Conservation (phyloP, 768 basidiomycete species). For the Arthromyces matolae region DNA sequence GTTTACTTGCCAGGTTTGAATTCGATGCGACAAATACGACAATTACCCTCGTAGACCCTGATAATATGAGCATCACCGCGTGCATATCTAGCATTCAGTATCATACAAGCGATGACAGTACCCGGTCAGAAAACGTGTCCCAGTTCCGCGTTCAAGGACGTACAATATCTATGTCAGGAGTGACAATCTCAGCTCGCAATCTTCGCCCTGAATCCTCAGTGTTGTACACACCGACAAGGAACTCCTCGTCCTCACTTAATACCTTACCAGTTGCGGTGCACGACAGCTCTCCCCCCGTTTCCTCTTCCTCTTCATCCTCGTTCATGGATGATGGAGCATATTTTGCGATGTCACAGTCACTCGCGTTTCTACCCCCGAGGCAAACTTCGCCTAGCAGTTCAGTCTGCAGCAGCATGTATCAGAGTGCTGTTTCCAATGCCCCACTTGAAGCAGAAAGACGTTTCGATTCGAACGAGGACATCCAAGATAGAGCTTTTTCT, state of each 20-base stretch:
- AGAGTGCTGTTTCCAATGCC: conserved; percentile 60
- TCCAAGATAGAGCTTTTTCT: too few relatives aligned
- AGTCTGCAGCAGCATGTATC: conserved; percentile 67
- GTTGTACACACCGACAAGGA: conserved; percentile 17
- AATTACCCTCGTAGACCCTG: conserved; percentile 66
- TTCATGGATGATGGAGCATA: conserved; percentile 65
- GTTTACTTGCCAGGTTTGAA: conserved; percentile 73
- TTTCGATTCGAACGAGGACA: too few relatives aligned
- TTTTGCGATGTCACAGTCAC: conserved; percentile 72
- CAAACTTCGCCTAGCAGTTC: conserved; percentile 44
- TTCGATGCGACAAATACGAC: conserved; percentile 68
- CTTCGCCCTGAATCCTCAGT: conserved; percentile 26
- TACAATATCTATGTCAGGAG: conserved; percentile 52
- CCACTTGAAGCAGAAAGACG: conserved; percentile 4
- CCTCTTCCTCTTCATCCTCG: conserved; percentile 52
- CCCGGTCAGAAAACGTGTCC: too few relatives aligned
- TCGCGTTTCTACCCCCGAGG: conserved; percentile 55
- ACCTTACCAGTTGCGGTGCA: background rate
- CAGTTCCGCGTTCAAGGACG: conserved; percentile 33
- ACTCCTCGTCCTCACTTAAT: conserved; percentile 17
- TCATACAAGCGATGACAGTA: conserved; percentile 36
- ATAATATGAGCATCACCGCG: conserved; percentile 57
- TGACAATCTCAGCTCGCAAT: conserved; percentile 50
- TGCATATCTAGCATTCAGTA: conserved; percentile 57
- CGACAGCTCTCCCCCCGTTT: conserved; percentile 27